phyloP scores from a whole-genome alignment of 805 yeast genomes.

The Kodamaea kakaduensis region DNA sequence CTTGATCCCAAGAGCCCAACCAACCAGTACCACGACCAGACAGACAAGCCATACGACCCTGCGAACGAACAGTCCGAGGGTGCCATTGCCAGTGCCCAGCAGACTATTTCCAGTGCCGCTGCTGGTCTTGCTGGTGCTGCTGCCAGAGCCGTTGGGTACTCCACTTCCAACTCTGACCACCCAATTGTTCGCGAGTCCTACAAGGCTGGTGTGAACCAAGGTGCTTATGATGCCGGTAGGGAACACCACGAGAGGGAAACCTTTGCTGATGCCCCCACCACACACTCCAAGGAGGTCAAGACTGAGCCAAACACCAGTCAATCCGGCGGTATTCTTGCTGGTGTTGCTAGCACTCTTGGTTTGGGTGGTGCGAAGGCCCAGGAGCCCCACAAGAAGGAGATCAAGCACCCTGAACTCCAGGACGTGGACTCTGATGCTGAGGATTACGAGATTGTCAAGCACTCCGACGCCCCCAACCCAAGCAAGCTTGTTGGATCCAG shows the following conservation, averaged over 20 bases:
- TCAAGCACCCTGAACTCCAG: constrained; percentile 5
- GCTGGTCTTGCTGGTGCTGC: constrained; percentile 9
- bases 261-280: neutral
- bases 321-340: constrained; percentile 1
- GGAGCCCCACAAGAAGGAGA: neutral
- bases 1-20: too few species aligned
- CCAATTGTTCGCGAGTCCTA: constrained; percentile 10
- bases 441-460: neutral
- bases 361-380: neutral
- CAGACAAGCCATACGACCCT: neutral
- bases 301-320: neutral
- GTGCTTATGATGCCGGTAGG: constrained; percentile 17
- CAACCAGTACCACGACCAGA: neutral
- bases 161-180: constrained; percentile 2
- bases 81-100: neutral
- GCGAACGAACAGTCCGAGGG: neutral
- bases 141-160: constrained; percentile 2
- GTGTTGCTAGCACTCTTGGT: constrained; percentile 5
- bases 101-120: neutral
- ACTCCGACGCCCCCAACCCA: neutral
- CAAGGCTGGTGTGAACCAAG: constrained; percentile 15
- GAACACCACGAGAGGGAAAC: constrained; percentile 7
- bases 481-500: neutral
- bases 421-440: constrained; percentile 1
- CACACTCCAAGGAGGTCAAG: neutral